Evolutionary conservation across 305 asterid species (phyloP).

Genomic region (Fraxinus nigra): DNA sequence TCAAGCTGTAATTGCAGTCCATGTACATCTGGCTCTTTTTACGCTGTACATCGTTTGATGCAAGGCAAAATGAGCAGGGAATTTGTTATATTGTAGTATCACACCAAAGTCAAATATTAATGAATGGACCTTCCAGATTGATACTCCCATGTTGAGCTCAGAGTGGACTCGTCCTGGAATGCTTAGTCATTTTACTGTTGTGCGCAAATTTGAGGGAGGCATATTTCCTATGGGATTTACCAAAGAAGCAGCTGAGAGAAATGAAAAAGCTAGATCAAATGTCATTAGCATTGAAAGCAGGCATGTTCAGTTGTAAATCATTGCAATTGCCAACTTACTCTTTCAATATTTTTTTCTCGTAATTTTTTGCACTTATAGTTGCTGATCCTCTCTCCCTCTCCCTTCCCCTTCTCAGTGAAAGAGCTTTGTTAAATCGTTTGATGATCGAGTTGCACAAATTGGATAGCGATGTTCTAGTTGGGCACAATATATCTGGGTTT

Average conservation of each 20-base stretch:
- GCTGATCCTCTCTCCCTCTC: conserved; percentile 9
- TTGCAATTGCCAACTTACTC: conserved; percentile 16
- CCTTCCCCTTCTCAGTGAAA: conserved; percentile 58
- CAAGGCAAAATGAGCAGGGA: conserved; percentile 17
- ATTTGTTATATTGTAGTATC: conserved; percentile 15
- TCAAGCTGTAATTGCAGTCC: conserved; percentile 10
- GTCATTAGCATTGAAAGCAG: conserved; percentile 77
- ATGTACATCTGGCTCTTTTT: conserved; percentile 7
- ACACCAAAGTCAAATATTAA: conserved; percentile 17
- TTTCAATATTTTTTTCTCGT: neutral
- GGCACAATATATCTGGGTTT: conserved; percentile 97
- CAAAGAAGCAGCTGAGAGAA: conserved; percentile 77
- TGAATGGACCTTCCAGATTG: conserved; percentile 64
- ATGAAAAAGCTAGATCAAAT: conserved; percentile 73
- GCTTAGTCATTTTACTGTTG: conserved; percentile 86
- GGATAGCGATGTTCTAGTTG: conserved; percentile 93
- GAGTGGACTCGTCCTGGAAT: conserved; percentile 77
- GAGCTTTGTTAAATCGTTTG: conserved; percentile 88
- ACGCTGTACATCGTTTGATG: conserved; percentile 13
- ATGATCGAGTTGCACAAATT: conserved; percentile 83
- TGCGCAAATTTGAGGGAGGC: conserved; percentile 91
- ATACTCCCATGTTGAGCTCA: conserved; percentile 79
- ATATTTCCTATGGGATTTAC: conserved; percentile 90
- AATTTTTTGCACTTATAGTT: conserved; percentile 4
- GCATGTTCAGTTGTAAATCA: conserved; percentile 37